Evolutionary conservation across 2,329 filamentous ascomycete genomes (phyloP).

Genomic region (Aspergillus caelatus): DNA sequence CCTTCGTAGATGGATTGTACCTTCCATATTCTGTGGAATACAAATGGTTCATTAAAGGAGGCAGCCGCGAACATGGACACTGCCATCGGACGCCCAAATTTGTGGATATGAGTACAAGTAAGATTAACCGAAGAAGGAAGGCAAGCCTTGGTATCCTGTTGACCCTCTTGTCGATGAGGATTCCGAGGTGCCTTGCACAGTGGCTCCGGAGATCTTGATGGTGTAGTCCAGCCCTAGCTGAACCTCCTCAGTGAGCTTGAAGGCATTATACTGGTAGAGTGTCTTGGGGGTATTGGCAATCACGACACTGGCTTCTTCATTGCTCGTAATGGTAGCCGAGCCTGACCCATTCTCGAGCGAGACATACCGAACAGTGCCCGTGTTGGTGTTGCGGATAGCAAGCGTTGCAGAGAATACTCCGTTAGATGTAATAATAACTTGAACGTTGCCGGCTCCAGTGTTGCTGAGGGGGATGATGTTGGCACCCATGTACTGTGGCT

Average conservation of each 20-base stretch:
- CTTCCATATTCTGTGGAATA: no score
- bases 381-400: conserved; percentile 4
- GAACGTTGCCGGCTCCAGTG: background rate
- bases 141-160: no score
- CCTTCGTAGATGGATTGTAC: no score
- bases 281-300: conserved; percentile 11
- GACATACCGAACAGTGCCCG: conserved; percentile 10
- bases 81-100: no score
- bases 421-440: conserved; percentile 2
- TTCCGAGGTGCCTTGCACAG: background rate
- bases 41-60: no score
- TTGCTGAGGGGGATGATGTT: conserved; percentile 12
- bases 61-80: no score
- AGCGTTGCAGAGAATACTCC: conserved; percentile 10
- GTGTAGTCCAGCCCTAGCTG: background rate
- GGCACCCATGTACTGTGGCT: conserved; percentile 16
- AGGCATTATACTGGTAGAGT: conserved; percentile 10
- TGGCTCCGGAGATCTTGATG: background rate
- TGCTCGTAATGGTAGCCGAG: background rate
- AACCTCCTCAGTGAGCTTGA: conserved; percentile 4
- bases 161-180: no score
- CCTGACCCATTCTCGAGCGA: conserved; percentile 8
- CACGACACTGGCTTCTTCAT: conserved; percentile 15
- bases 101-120: no score
- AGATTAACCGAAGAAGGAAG: no score